Evolutionary conservation across 495 filamentous ascomycete species (phyloP), one percentile per base, ranked within the genome.

Genomic region (Aspergillus saccharolyticus): DNA sequence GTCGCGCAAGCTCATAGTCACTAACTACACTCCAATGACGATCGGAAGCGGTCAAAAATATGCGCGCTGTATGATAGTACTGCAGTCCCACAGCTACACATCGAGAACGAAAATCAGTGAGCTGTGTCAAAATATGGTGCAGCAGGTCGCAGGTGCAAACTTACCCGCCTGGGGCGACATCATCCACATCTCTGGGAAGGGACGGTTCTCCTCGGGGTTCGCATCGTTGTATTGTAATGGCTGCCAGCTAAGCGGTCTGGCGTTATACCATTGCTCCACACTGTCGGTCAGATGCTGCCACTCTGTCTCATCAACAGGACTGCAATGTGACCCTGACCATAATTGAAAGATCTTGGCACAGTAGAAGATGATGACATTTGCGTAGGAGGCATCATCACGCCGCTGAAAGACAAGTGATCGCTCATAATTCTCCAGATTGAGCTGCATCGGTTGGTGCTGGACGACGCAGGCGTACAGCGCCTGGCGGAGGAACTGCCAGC

Each of bases 141-240:
- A 19, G 3, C 28, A 8, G 9, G 15, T 5, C 39, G 17, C 12
- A 4, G 18, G 10, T n/a, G n/a, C 44, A 44, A 24, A 64, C 65
- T 20, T 54, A 72, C 72, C 69, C 19, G 70, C 72, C 22, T 70
- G 66, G 0, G 67, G 67, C 19, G 70, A 73, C 61, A 73, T 72
- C 57, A 73, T 72, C 72, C 72, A 75, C 47, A 72, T 45, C 55
- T 75, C 70, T 43, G 72, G 72, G 55, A 73, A 75, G 0, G 72
- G 72, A n/a, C 65, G 60, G 30, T 65, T 49, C 6, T 58, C 57
- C 6, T 57, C 50, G 28, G 65, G 44, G 51, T 67, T 59, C 0
- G 70, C 55, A n/a, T 60, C 59, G 47, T 71, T 59, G 39, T 72
- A 72, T 45, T 69, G 68, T 16, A 75, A 45, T 5, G 70, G 70